These are phyloP conservation scores for Melastoma malabathricum DNA, from an alignment of 345 rosid genomes.

Conservation along the genomic window DNA sequence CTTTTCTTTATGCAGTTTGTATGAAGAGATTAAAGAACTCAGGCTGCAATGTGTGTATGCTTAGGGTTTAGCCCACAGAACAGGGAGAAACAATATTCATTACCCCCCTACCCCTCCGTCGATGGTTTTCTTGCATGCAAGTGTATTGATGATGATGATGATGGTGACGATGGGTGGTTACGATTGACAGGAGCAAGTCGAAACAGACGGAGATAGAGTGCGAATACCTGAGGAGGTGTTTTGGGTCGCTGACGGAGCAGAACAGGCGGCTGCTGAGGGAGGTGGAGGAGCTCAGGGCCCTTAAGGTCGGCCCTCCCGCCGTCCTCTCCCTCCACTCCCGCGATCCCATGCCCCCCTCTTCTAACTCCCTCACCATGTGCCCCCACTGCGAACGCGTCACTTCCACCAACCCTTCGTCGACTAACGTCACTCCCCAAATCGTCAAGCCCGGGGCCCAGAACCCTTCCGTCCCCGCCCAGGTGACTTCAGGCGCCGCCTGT, in stretches of 20 bases:
- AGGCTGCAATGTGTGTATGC: too few relatives aligned
- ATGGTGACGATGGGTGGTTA: neutral
- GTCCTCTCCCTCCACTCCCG: constrained; percentile 36
- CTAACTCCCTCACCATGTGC: constrained; percentile 70
- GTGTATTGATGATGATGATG: neutral
- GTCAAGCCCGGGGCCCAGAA: constrained; percentile 5
- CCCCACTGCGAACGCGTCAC: constrained; percentile 86
- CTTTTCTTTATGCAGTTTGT: too few relatives aligned
- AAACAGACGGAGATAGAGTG: constrained; percentile 97
- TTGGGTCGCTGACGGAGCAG: constrained; percentile 79
- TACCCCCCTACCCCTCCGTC: too few relatives aligned
- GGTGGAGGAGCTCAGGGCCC: constrained; percentile 84
- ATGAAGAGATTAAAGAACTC: too few relatives aligned
- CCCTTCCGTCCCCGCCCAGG: constrained; percentile 10
- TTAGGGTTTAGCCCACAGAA: too few relatives aligned
- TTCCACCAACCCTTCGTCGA: constrained; percentile 19
- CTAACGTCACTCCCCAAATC: constrained; percentile 11
- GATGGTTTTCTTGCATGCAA: too few relatives aligned
- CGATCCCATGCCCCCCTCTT: constrained; percentile 37
- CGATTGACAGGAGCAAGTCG: constrained; percentile 58
- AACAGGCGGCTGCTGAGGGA: constrained; percentile 79
- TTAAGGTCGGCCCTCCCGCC: constrained; percentile 60
- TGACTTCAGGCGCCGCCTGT: constrained; percentile 21
- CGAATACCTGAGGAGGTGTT: constrained; percentile 87
- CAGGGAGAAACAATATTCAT: too few relatives aligned